Percentiles rank a stretch among this genome's conserved stretches.
These are phyloP conservation scores for Phytophthora tentaculata DNA, from an alignment of 352 stramenopile genomes.

Conservation along the genomic window DNA sequence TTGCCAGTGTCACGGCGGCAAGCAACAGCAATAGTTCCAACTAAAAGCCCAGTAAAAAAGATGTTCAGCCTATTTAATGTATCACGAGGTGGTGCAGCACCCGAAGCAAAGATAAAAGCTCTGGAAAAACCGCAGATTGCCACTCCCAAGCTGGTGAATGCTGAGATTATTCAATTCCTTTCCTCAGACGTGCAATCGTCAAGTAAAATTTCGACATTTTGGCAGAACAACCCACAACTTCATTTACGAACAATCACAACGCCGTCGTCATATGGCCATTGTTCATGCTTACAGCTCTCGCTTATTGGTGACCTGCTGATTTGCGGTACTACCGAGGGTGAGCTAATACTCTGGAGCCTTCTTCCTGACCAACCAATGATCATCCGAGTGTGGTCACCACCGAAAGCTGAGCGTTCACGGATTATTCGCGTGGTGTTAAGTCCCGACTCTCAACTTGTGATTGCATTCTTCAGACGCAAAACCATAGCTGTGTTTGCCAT, in stretches of 20 bases:
- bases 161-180: slow-evolving; percentile 12
- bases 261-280: slow-evolving; percentile 24
- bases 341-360: slow-evolving; percentile 45
- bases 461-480: slow-evolving; percentile 40
- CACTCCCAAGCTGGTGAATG: background rate
- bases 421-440: slow-evolving; percentile 40
- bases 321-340: slow-evolving; percentile 41
- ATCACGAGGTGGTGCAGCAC: background rate
- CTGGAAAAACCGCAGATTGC: background rate
- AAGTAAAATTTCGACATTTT: slow-evolving; percentile 31
- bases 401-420: slow-evolving; percentile 35
- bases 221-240: slow-evolving; percentile 34
- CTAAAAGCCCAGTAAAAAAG: slow-evolving; percentile 31
- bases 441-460: slow-evolving; percentile 34
- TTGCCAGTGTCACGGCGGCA: slow-evolving; percentile 8
- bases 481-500: slow-evolving; percentile 3
- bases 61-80: slow-evolving; percentile 23
- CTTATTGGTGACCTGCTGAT: slow-evolving; percentile 30
- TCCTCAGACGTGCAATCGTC: background rate
- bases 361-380: slow-evolving; percentile 25
- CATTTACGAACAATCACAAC: slow-evolving; percentile 26
- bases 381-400: slow-evolving; percentile 21
- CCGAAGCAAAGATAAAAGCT: background rate
- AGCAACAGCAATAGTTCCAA: background rate
- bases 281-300: slow-evolving; percentile 46